Conservation (phyloP, 2,329 filamentous ascomycete species). For the Phyllosticta capitalensis region DNA sequence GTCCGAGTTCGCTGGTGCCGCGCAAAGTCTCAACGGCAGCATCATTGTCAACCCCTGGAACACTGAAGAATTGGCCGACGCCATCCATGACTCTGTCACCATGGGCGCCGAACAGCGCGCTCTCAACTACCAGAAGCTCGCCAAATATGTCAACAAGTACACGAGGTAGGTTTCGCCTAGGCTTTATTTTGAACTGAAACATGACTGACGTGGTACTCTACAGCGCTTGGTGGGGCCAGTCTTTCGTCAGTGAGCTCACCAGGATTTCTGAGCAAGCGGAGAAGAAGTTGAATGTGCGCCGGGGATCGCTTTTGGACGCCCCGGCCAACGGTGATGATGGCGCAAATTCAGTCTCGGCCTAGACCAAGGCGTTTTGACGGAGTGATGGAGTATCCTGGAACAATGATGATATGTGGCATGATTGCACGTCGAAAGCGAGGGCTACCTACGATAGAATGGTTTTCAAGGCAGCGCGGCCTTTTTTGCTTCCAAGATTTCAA, state of each 20-base stretch:
- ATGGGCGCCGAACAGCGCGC: conserved; percentile 85
- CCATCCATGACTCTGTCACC: conserved; percentile 91
- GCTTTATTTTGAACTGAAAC: neutral
- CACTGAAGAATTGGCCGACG: conserved; percentile 85
- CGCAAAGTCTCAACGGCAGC: conserved; percentile 86
- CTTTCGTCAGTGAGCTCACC: conserved; percentile 76
- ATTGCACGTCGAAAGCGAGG: neutral
- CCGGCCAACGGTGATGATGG: neutral
- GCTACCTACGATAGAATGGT: neutral
- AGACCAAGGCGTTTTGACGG: neutral
- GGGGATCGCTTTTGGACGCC: conserved; percentile 8
- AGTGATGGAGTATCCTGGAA: neutral
- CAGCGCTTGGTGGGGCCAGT: conserved; percentile 89
- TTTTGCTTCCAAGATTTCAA: neutral
- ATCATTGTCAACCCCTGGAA: conserved; percentile 98
- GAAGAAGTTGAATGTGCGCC: conserved; percentile 37
- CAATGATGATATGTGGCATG: neutral
- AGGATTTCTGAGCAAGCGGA: conserved; percentile 46
- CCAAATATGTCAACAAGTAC: conserved; percentile 95
- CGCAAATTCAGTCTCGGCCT: neutral
- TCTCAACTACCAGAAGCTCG: conserved; percentile 81
- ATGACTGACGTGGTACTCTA: conserved; percentile 16
- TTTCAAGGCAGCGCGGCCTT: neutral
- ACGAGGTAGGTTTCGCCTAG: conserved; percentile 50
- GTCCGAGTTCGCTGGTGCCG: conserved; percentile 92